A percentile compares a stretch with the other conserved stretches of the same genome.
Evolutionary conservation across 1,284 basidiomycete genomes (phyloP).

Genomic region (Ustilago cynodontis): DNA sequence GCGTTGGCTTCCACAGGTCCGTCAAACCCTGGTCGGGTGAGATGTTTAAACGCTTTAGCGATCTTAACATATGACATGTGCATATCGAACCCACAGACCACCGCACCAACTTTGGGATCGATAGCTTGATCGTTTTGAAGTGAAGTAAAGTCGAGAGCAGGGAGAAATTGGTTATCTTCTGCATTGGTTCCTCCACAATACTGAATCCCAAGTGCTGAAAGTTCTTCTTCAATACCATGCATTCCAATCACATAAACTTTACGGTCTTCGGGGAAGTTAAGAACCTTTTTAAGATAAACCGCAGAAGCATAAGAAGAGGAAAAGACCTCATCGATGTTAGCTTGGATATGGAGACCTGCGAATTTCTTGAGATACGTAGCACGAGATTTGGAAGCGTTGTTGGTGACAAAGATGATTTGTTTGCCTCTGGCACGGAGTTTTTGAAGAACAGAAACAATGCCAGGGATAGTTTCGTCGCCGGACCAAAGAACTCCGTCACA

Average conservation of each 20-base stretch:
- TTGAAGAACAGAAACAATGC: constrained; percentile 70
- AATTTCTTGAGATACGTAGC: constrained; percentile 90
- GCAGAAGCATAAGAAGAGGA: constrained; percentile 95
- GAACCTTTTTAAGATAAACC: constrained; percentile 88
- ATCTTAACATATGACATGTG: constrained; percentile 82
- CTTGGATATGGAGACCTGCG: constrained; percentile 86
- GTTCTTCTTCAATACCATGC: constrained; percentile 91
- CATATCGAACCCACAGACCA: constrained; percentile 81
- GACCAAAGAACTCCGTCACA: constrained; percentile 88
- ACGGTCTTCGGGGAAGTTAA: constrained; percentile 89
- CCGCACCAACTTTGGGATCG: constrained; percentile 87
- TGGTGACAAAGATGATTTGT: constrained; percentile 92
- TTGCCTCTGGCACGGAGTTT: constrained; percentile 76
- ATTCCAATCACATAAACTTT: constrained; percentile 97
- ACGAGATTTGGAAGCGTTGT: constrained; percentile 96
- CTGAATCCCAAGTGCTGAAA: constrained; percentile 82
- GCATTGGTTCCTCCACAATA: constrained; percentile 89
- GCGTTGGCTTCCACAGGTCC: constrained; percentile 68
- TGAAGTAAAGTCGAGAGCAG: constrained; percentile 79
- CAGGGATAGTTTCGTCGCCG: constrained; percentile 76
- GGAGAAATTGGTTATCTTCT: constrained; percentile 80
- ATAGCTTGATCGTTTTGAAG: constrained; percentile 71
- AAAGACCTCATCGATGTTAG: constrained; percentile 86
- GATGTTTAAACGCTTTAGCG: constrained; percentile 91
- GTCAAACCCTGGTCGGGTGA: constrained; percentile 71